Percentiles rank a stretch among this genome's conserved stretches.
Evolutionary conservation across 306 rosid genomes (phyloP).

Genomic region (Quillaja saponaria): DNA sequence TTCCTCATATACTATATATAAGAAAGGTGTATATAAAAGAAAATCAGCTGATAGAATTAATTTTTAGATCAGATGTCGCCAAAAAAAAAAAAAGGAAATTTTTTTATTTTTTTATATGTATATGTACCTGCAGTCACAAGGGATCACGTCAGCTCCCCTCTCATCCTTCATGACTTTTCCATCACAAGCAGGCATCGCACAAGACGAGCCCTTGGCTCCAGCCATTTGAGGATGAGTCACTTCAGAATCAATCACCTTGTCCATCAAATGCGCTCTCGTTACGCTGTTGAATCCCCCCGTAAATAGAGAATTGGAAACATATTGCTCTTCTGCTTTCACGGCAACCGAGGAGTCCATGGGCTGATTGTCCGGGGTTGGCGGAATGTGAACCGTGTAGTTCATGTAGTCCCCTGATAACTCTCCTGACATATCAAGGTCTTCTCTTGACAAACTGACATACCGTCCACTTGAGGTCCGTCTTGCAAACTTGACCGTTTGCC

Average conservation of each 20-base stretch:
- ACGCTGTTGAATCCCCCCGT: conserved; percentile 92
- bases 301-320: conserved; percentile 79
- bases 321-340: conserved; percentile 85
- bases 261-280: conserved; percentile 87
- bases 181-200: conserved; percentile 71
- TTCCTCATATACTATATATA: neutral
- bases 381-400: conserved; percentile 90
- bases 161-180: conserved; percentile 92
- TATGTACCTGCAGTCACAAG: conserved; percentile 88
- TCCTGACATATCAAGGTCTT: conserved; percentile 79
- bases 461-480: conserved; percentile 85
- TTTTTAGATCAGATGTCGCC: too few relatives aligned
- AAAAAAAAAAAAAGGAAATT: neutral
- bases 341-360: conserved; percentile 77
- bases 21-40: neutral
- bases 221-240: conserved; percentile 95
- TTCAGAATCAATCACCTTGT: conserved; percentile 84
- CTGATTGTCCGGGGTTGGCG: conserved; percentile 84
- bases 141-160: conserved; percentile 72
- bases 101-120: neutral
- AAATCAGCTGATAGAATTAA: too few relatives aligned
- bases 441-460: conserved; percentile 75
- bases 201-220: conserved; percentile 82
- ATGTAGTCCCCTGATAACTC: conserved; percentile 71
- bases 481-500: conserved; percentile 73